These are phyloP conservation scores for Solanum dulcamara DNA, from an alignment of 257 asterid species.

Conservation along the genomic window DNA sequence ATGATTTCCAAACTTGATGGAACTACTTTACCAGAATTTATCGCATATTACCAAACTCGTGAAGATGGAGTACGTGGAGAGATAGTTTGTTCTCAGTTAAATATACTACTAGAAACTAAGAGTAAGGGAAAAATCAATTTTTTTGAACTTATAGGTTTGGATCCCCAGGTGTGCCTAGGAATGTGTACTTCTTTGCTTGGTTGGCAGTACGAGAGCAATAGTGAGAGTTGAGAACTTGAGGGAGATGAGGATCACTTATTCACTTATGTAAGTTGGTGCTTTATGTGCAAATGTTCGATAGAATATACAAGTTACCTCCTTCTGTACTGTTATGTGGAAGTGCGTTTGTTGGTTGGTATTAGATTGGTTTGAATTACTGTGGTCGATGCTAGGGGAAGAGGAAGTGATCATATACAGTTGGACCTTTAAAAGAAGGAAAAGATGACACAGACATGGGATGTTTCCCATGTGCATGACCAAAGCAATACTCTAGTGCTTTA, in stretches of 20 bases:
- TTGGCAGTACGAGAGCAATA: neutral
- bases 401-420: neutral
- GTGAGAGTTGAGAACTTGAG: neutral
- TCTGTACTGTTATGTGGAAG: neutral
- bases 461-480: slow-evolving; percentile 53
- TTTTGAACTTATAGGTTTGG: neutral
- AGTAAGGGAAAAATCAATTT: neutral
- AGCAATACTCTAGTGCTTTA: slow-evolving; percentile 71
- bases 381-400: neutral
- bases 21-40: neutral
- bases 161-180: neutral
- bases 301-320: neutral
- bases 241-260: neutral
- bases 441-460: neutral
- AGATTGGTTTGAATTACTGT: neutral
- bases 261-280: neutral
- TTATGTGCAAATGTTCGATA: neutral
- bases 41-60: neutral
- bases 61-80: neutral
- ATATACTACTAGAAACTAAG: neutral
- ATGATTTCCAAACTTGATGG: neutral
- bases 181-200: neutral
- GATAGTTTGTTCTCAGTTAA: neutral
- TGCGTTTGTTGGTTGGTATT: neutral
- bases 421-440: neutral